phyloP scores from a whole-genome alignment of 2,329 filamentous ascomycete genomes.

The Talaromyces sp. region DNA sequence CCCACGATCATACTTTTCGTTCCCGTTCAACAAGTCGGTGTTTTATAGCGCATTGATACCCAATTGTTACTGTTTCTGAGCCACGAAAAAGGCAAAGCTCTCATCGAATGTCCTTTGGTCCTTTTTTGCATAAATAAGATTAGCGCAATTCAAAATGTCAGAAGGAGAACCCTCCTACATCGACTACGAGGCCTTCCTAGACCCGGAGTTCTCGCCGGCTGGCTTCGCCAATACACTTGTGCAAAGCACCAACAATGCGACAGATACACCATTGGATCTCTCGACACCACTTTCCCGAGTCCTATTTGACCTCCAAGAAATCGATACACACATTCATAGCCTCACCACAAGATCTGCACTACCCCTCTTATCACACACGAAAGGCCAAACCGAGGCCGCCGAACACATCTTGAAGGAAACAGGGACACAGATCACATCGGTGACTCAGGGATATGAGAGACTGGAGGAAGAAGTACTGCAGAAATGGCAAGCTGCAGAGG shows the following conservation, averaged over 20 bases:
- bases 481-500: constrained; percentile 82
- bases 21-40: neutral
- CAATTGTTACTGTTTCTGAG: neutral
- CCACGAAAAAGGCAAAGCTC: neutral
- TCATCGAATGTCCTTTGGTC: neutral
- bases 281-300: constrained; percentile 91
- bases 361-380: constrained; percentile 77
- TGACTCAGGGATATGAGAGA: constrained; percentile 83
- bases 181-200: constrained; percentile 90
- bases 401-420: constrained; percentile 73
- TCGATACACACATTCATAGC: constrained; percentile 92
- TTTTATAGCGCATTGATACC: constrained; percentile 6
- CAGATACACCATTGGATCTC: constrained; percentile 86
- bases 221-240: constrained; percentile 88
- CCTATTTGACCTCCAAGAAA: constrained; percentile 94
- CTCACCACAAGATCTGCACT: constrained; percentile 83
- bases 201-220: constrained; percentile 77
- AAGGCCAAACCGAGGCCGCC: constrained; percentile 72
- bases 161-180: constrained; percentile 73
- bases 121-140: neutral
- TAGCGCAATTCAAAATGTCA: constrained; percentile 30
- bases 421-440: constrained; percentile 74
- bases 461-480: constrained; percentile 83
- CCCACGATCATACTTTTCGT: neutral
- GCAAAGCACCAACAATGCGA: constrained; percentile 86